phyloP scores from a whole-genome alignment of 192 early-diverging fungal species.

The Funneliformis geosporum region DNA sequence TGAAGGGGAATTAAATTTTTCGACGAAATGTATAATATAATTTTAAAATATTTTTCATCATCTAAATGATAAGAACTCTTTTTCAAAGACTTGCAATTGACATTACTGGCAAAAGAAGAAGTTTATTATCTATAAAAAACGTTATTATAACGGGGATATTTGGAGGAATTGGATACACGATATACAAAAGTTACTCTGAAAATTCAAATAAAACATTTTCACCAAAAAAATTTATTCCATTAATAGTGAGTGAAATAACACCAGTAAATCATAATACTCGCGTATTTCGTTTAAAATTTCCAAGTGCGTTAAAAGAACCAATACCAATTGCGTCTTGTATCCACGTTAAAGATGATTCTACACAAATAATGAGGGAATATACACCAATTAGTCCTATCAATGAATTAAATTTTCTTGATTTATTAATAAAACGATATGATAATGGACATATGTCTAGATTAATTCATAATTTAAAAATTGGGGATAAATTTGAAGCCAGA shows the following conservation, averaged over 20 bases:
- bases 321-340: slow-evolving; percentile 60
- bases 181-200: neutral
- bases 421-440: slow-evolving; percentile 68
- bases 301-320: slow-evolving; percentile 39
- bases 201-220: neutral
- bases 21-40: too few relatives aligned
- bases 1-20: too few relatives aligned
- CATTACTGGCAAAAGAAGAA: neutral
- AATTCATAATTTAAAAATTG: slow-evolving; percentile 52
- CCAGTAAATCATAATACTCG: slow-evolving; percentile 54
- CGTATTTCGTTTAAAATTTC: slow-evolving; percentile 58
- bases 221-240: slow-evolving; percentile 48
- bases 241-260: slow-evolving; percentile 49
- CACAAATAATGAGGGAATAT: slow-evolving; percentile 69
- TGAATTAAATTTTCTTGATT: slow-evolving; percentile 55
- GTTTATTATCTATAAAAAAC: neutral
- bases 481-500: slow-evolving; percentile 63
- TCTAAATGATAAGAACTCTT: too few relatives aligned
- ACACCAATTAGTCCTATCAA: slow-evolving; percentile 62
- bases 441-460: slow-evolving; percentile 67
- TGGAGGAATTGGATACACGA: neutral
- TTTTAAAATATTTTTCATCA: too few relatives aligned
- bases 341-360: slow-evolving; percentile 69
- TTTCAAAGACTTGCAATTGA: too few relatives aligned
- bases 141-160: neutral